Conservation (phyloP, 306 rosid species). For the Begonia masoniana region DNA sequence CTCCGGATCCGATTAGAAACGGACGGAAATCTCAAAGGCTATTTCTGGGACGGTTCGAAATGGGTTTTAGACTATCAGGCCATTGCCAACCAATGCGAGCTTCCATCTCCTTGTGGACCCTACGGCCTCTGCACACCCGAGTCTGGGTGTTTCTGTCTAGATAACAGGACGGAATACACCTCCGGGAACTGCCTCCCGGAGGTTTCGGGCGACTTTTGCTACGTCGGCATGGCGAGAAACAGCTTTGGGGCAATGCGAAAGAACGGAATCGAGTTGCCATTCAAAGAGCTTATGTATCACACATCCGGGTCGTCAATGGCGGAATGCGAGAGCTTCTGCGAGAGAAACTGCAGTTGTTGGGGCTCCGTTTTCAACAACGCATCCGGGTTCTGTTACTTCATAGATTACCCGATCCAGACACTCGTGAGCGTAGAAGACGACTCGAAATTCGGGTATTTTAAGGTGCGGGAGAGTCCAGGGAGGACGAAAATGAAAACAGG, state of each 20-base stretch:
- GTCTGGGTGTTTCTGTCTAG: constrained; percentile 55
- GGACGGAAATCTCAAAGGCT: constrained; percentile 68
- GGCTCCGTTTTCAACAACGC: constrained; percentile 48
- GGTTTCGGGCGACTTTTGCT: constrained; percentile 34
- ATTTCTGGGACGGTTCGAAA: constrained; percentile 47
- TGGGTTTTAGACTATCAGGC: constrained; percentile 55
- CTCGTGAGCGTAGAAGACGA: constrained; percentile 39
- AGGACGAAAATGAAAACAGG: constrained; percentile 11
- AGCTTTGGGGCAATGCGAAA: constrained; percentile 33
- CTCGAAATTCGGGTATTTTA: constrained; percentile 62
- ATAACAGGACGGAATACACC: constrained; percentile 32
- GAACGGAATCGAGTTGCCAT: constrained; percentile 50
- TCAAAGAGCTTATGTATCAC: constrained; percentile 31
- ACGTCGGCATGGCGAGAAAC: constrained; percentile 10
- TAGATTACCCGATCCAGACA: constrained; percentile 55
- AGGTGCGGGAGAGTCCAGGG: constrained; percentile 32
- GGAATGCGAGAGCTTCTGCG: constrained; percentile 48
- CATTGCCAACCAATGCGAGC: constrained; percentile 41
- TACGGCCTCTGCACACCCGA: constrained; percentile 64
- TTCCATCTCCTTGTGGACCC: constrained; percentile 67
- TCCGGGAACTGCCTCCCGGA: constrained; percentile 25
- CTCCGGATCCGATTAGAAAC: constrained; percentile 37
- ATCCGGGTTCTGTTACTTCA: constrained; percentile 50
- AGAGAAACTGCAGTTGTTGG: constrained; percentile 69
- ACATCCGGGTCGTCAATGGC: constrained; percentile 32